Evolutionary conservation across 495 filamentous ascomycete genomes (phyloP).

Genomic region (Xylaria scruposa): DNA sequence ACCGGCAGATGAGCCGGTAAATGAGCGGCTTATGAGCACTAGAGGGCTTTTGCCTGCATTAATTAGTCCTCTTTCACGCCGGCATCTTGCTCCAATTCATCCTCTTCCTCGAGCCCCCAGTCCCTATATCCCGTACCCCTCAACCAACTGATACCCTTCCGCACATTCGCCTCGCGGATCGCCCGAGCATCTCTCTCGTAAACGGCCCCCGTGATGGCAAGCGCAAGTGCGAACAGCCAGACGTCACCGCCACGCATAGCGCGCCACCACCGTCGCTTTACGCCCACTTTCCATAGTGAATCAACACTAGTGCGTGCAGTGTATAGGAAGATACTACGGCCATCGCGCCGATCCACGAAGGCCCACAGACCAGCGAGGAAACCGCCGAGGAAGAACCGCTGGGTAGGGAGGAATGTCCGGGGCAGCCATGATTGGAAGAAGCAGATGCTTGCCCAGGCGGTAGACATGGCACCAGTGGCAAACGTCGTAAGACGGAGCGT

Average conservation of each 20-base stretch:
- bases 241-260: constrained; percentile 83
- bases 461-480: constrained; percentile 77
- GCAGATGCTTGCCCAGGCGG: constrained; percentile 86
- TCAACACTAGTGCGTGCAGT: constrained; percentile 76
- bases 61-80: constrained; percentile 29
- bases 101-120: constrained; percentile 51
- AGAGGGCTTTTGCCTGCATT: not conserved
- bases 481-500: constrained; percentile 76
- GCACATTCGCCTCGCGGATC: constrained; percentile 68
- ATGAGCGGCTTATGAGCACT: not conserved
- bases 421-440: constrained; percentile 82
- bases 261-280: constrained; percentile 83
- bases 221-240: constrained; percentile 75
- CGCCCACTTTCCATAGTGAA: constrained; percentile 86
- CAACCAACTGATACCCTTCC: constrained; percentile 76
- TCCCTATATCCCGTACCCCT: constrained; percentile 64
- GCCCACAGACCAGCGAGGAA: constrained; percentile 85
- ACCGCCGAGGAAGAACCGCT: constrained; percentile 87
- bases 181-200: constrained; percentile 74
- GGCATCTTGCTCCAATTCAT: constrained; percentile 39
- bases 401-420: constrained; percentile 72
- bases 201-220: constrained; percentile 78
- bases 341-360: constrained; percentile 68
- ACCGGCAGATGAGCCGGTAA: not conserved
- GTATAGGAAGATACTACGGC: constrained; percentile 71